Conservation (phyloP, 129 eudicot species). For the Artemisia annua region DNA sequence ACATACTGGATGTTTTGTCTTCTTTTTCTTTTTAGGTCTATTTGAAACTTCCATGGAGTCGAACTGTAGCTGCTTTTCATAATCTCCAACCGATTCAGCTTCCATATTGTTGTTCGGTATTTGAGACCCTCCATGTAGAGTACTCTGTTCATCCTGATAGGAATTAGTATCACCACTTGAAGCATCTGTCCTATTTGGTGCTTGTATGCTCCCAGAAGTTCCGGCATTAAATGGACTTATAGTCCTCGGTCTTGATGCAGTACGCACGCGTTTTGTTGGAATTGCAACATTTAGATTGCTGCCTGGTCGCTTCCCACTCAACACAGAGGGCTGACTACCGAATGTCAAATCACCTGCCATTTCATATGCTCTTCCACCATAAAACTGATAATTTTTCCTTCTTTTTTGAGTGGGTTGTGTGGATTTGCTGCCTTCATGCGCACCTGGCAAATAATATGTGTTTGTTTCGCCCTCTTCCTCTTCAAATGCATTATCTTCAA, state of each 20-base stretch:
- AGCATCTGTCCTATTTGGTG: slow-evolving; percentile 75
- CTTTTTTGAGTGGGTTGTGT: slow-evolving; percentile 61
- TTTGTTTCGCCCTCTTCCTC: slow-evolving; percentile 90
- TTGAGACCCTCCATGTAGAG: slow-evolving; percentile 64
- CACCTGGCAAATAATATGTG: slow-evolving; percentile 57
- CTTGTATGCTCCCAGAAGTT: slow-evolving; percentile 58
- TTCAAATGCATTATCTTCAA: slow-evolving; percentile 59
- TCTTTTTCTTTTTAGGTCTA: slow-evolving; percentile 91
- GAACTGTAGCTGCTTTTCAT: slow-evolving; percentile 61
- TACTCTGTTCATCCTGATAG: slow-evolving; percentile 91
- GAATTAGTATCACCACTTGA: slow-evolving; percentile 96
- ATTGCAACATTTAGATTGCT: slow-evolving; percentile 66
- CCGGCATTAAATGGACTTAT: slow-evolving; percentile 68
- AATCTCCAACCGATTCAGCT: slow-evolving; percentile 77
- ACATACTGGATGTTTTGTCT: slow-evolving; percentile 71
- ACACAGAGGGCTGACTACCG: slow-evolving; percentile 50
- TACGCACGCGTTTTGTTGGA: slow-evolving; percentile 89
- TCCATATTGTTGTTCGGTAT: slow-evolving; percentile 63
- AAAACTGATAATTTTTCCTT: slow-evolving; percentile 50
- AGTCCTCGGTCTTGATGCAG: slow-evolving; percentile 91
- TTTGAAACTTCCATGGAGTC: slow-evolving; percentile 69
- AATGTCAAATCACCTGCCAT: slow-evolving; percentile 47
- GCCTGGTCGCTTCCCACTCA: slow-evolving; percentile 66
- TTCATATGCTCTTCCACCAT: slow-evolving; percentile 58
- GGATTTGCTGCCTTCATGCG: slow-evolving; percentile 51